Evolutionary conservation across 192 early-diverging fungal genomes (phyloP).

Genomic region (Coemansia sp.): DNA sequence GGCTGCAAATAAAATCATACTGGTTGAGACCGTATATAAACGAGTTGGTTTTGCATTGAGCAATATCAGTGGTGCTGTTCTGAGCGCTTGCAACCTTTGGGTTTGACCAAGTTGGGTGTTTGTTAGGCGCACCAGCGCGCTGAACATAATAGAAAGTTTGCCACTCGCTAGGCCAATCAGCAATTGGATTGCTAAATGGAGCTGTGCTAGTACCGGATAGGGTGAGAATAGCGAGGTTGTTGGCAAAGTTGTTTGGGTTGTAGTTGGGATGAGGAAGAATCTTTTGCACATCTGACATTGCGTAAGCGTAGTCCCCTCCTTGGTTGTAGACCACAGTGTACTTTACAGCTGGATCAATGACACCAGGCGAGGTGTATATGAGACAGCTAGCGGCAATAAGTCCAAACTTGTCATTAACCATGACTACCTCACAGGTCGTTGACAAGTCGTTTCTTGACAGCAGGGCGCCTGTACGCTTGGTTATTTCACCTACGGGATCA

Average conservation of each 20-base stretch:
- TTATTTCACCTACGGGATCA: conserved; percentile 7
- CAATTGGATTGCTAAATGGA: conserved; percentile 13
- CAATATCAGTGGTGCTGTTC: not conserved
- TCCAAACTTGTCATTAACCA: conserved; percentile 16
- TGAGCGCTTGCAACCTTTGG: not conserved
- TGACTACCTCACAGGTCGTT: conserved; percentile 22
- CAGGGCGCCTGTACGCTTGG: not conserved
- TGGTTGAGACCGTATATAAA: conserved; percentile 16
- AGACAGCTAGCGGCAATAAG: conserved; percentile 39
- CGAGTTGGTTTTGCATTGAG: not conserved
- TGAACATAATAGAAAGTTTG: conserved; percentile 15
- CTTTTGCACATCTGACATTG: not conserved
- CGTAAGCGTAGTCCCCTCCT: not conserved
- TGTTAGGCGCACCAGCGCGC: not conserved
- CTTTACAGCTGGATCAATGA: not conserved
- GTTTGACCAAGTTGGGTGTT: not conserved
- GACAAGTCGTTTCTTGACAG: not conserved
- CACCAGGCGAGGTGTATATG: not conserved
- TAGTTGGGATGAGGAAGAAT: conserved; percentile 25
- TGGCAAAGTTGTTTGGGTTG: conserved; percentile 32
- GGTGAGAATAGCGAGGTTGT: conserved; percentile 35
- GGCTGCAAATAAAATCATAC: conserved; percentile 27
- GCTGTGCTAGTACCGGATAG: not conserved
- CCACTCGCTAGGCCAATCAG: conserved; percentile 22
- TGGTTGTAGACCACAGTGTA: not conserved